Conservation (phyloP, 768 basidiomycete species). For the Calocybe cyanea region DNA sequence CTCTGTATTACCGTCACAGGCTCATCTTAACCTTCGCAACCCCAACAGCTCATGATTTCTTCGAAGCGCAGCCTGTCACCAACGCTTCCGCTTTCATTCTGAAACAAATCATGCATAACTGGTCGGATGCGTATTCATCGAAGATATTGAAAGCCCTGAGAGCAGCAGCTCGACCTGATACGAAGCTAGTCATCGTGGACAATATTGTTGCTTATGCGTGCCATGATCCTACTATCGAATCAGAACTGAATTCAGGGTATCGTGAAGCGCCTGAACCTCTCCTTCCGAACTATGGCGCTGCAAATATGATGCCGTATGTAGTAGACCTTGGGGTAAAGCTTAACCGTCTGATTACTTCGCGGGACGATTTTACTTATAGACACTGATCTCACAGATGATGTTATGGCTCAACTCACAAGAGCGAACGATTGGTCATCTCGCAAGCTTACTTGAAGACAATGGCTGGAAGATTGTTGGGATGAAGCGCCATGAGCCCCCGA, state of each 20-base stretch:
- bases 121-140: constrained; percentile 27
- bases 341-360: neutral
- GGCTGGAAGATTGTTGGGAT: constrained; percentile 5
- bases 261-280: constrained; percentile 8
- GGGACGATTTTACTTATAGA: neutral
- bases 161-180: constrained; percentile 25
- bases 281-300: constrained; percentile 10
- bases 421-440: constrained; percentile 5
- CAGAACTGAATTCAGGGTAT: neutral
- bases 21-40: neutral
- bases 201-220: constrained; percentile 27
- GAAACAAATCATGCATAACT: constrained; percentile 34
- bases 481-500: constrained; percentile 1
- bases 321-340: constrained; percentile 4
- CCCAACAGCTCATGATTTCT: neutral
- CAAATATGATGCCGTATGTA: constrained; percentile 10
- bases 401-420: constrained; percentile 9
- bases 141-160: constrained; percentile 31
- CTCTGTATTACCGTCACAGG: too few relatives aligned
- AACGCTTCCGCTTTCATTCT: constrained; percentile 9
- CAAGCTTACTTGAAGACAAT: neutral
- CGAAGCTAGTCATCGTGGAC: constrained; percentile 36
- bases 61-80: neutral
- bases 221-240: constrained; percentile 1
- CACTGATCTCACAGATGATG: constrained; percentile 8